Percentiles rank a stretch among this genome's conserved stretches.
These are phyloP conservation scores for Metschnikowia orientalis DNA, from an alignment of 805 yeast genomes.

Conservation along the genomic window DNA sequence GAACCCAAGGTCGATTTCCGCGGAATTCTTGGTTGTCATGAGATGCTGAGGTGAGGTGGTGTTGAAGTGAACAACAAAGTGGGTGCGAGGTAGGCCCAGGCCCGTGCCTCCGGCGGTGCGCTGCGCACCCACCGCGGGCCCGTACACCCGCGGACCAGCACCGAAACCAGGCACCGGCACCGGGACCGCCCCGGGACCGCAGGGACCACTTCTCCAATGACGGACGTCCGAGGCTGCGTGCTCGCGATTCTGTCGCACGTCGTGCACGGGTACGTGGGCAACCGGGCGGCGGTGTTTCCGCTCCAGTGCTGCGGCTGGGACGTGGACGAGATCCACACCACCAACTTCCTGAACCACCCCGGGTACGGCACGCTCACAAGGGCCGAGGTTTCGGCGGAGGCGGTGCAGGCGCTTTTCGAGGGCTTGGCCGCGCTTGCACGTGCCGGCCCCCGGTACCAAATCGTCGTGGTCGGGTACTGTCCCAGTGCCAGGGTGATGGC, in stretches of 20 bases:
- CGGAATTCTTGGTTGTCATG: conserved; percentile 24
- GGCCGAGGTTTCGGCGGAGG: conserved; percentile 37
- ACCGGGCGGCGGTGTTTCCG: conserved; percentile 17
- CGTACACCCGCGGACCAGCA: too few species aligned
- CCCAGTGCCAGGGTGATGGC: conserved; percentile 54
- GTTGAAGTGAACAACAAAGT: conserved; percentile 5
- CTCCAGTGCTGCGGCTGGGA: conserved; percentile 20
- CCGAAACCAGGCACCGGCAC: too few species aligned
- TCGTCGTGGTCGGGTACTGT: conserved; percentile 74
- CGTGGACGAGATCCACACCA: conserved; percentile 18
- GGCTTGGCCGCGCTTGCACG: conserved; percentile 52
- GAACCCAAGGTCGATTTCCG: conserved; percentile 49
- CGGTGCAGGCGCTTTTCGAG: conserved; percentile 44
- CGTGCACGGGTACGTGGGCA: conserved; percentile 19
- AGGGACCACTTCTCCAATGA: too few species aligned
- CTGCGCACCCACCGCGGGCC: background rate
- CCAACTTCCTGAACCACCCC: conserved; percentile 20
- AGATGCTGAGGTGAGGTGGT: conserved; percentile 2
- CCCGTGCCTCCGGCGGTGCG: background rate
- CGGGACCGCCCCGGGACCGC: too few species aligned
- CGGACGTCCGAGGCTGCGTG: conserved; percentile 7
- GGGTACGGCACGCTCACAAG: conserved; percentile 17
- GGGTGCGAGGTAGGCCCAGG: background rate
- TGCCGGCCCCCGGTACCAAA: conserved; percentile 46
- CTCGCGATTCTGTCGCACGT: conserved; percentile 20